Percentiles rank a stretch among this genome's conserved stretches.
Evolutionary conservation across 75 land plant genomes (phyloP).

Genomic region (Pseudotsuga menziesii): DNA sequence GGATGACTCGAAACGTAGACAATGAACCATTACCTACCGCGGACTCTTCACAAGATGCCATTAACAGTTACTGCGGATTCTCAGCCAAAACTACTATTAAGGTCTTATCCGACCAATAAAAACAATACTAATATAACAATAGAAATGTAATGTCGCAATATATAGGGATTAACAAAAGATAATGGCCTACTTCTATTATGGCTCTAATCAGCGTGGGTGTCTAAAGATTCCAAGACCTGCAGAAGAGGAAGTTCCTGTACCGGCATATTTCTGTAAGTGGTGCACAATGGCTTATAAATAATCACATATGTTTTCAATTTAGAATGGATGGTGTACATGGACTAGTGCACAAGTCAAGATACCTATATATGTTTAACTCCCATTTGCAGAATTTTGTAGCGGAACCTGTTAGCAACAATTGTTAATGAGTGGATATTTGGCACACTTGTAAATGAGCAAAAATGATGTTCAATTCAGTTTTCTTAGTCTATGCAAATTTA

Average conservation of each 20-base stretch:
- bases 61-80: too few relatives aligned
- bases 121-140: too few relatives aligned
- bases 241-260: slow-evolving; percentile 1
- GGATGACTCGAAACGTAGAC: too few relatives aligned
- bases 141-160: too few relatives aligned
- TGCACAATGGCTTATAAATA: neutral
- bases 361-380: neutral
- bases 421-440: neutral
- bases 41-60: too few relatives aligned
- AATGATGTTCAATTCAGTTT: neutral
- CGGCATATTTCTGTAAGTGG: slow-evolving; percentile 2
- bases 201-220: slow-evolving; percentile 51
- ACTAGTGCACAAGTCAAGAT: neutral
- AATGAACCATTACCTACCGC: too few relatives aligned
- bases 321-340: neutral
- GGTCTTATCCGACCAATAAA: too few relatives aligned
- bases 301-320: neutral
- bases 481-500: neutral
- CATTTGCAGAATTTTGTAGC: too few relatives aligned
- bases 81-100: too few relatives aligned
- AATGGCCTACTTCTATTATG: slow-evolving; percentile 72
- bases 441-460: neutral
- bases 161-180: too few relatives aligned
- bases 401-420: too few relatives aligned
- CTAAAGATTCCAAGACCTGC: neutral